These are phyloP conservation scores for Lactifluus echinatus DNA, from an alignment of 768 basidiomycete species.

Conservation along the genomic window DNA sequence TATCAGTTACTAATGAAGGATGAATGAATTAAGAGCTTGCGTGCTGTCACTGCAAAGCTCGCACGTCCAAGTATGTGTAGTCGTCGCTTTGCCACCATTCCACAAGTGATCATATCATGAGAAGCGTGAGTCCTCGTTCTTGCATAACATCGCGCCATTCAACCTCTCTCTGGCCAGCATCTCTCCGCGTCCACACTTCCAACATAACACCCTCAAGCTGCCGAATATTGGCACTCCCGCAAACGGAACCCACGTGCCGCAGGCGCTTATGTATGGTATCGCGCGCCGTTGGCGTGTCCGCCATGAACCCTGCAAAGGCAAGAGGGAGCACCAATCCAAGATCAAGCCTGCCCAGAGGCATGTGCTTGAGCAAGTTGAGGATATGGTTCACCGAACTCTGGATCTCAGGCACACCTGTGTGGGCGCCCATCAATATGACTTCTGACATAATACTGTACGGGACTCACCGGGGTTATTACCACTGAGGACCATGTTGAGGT, in stretches of 20 bases:
- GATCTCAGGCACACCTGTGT: slow-evolving; percentile 20
- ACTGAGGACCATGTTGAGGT: slow-evolving; percentile 20
- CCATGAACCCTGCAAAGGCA: slow-evolving; percentile 14
- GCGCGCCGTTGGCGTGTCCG: slow-evolving; percentile 12
- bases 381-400: slow-evolving; percentile 13
- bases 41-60: background rate
- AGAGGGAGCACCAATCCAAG: slow-evolving; percentile 18
- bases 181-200: slow-evolving; percentile 19
- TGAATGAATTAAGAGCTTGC: slow-evolving; percentile 9
- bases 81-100: background rate
- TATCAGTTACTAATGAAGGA: slow-evolving; percentile 5
- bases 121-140: slow-evolving; percentile 19
- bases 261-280: slow-evolving; percentile 16
- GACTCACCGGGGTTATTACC: slow-evolving; percentile 20
- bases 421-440: slow-evolving; percentile 8
- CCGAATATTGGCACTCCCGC: slow-evolving; percentile 11
- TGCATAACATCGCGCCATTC: slow-evolving; percentile 21
- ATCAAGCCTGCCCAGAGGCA: slow-evolving; percentile 16
- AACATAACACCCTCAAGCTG: slow-evolving; percentile 15
- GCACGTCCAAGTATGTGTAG: slow-evolving; percentile 2
- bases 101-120: slow-evolving; percentile 15
- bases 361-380: slow-evolving; percentile 14
- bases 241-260: slow-evolving; percentile 7
- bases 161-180: slow-evolving; percentile 9
- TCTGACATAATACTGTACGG: background rate